A percentile compares a stretch with the other conserved stretches of the same genome.
Evolutionary conservation across 352 stramenopile genomes (phyloP).

Genomic region (Globisporangium rhizosaccharum): DNA sequence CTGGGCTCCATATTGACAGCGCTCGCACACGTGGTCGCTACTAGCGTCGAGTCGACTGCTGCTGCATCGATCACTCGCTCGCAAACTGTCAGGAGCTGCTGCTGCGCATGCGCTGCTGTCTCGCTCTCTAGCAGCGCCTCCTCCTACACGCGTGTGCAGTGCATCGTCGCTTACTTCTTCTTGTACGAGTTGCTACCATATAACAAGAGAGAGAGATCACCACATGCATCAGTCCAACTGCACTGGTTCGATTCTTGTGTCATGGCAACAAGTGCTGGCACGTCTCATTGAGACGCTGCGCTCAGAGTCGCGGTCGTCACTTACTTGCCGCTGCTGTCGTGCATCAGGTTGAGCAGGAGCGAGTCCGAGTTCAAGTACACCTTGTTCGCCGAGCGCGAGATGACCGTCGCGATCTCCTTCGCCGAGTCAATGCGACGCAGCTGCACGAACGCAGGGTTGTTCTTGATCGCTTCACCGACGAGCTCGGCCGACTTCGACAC

Average conservation of each 20-base stretch:
- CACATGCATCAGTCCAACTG: not conserved
- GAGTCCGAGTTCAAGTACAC: slow-evolving; percentile 98
- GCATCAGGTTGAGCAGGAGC: slow-evolving; percentile 95
- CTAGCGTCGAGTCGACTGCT: no score
- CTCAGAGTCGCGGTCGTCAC: slow-evolving; percentile 6
- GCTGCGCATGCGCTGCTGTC: not conserved
- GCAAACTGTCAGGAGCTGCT: not conserved
- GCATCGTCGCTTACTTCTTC: not conserved
- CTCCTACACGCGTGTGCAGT: not conserved
- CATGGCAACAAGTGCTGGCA: no score
- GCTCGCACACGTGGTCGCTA: not conserved
- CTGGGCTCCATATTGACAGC: not conserved
- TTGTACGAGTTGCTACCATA: not conserved
- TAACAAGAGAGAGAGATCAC: no score
- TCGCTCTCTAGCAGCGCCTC: not conserved
- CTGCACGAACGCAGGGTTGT: slow-evolving; percentile 99
- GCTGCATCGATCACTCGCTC: not conserved
- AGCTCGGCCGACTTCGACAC: slow-evolving; percentile 98
- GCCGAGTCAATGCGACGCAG: slow-evolving; percentile 97
- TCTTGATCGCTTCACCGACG: slow-evolving; percentile 98
- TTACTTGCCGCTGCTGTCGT: slow-evolving; percentile 57
- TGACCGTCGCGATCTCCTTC: slow-evolving; percentile 97
- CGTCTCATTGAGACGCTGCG: no score
- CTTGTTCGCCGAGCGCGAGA: slow-evolving; percentile 94
- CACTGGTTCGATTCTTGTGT: not conserved